Percentiles rank a stretch among this genome's conserved stretches.
phyloP scores from a whole-genome alignment of 2,329 filamentous ascomycete species.

The Hortaea sp. region DNA sequence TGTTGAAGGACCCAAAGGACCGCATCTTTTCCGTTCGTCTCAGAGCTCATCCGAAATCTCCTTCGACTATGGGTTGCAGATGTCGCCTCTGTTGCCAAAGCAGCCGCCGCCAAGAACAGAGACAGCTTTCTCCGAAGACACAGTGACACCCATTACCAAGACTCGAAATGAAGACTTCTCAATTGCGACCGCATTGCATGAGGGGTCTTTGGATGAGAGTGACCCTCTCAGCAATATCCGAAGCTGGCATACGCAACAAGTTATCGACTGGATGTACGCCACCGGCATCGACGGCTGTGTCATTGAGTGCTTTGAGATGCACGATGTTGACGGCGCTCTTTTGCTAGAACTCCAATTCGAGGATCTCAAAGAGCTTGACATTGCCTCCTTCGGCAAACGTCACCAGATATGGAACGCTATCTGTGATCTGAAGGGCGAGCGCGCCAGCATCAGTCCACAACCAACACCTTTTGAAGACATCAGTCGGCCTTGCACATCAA shows the following conservation, averaged over 20 bases:
- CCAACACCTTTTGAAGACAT: slow-evolving; percentile 40
- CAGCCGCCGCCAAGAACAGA: slow-evolving; percentile 35
- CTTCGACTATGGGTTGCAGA: slow-evolving; percentile 47
- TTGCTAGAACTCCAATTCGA: slow-evolving; percentile 87
- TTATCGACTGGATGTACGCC: slow-evolving; percentile 78
- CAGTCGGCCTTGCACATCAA: slow-evolving; percentile 33
- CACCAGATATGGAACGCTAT: slow-evolving; percentile 75
- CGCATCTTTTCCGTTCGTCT: slow-evolving; percentile 74
- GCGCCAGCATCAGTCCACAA: slow-evolving; percentile 32
- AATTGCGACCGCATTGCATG: slow-evolving; percentile 15
- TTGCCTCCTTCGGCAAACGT: slow-evolving; percentile 70
- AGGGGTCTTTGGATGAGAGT: slow-evolving; percentile 2
- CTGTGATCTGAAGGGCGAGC: slow-evolving; percentile 49
- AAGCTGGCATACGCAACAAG: slow-evolving; percentile 63
- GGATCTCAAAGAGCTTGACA: slow-evolving; percentile 71
- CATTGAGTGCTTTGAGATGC: slow-evolving; percentile 75
- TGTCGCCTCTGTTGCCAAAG: slow-evolving; percentile 66
- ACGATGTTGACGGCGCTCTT: slow-evolving; percentile 85
- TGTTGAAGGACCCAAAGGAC: slow-evolving; percentile 71
- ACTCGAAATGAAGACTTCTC: slow-evolving; percentile 16
- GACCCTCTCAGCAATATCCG: slow-evolving; percentile 33
- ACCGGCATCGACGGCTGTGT: slow-evolving; percentile 67
- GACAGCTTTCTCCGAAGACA: slow-evolving; percentile 32
- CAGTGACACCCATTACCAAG: slow-evolving; percentile 16
- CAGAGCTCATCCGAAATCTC: slow-evolving; percentile 46